These are phyloP conservation scores for Daldinia decipiens DNA, from an alignment of 495 filamentous ascomycete genomes.

Conservation along the genomic window DNA sequence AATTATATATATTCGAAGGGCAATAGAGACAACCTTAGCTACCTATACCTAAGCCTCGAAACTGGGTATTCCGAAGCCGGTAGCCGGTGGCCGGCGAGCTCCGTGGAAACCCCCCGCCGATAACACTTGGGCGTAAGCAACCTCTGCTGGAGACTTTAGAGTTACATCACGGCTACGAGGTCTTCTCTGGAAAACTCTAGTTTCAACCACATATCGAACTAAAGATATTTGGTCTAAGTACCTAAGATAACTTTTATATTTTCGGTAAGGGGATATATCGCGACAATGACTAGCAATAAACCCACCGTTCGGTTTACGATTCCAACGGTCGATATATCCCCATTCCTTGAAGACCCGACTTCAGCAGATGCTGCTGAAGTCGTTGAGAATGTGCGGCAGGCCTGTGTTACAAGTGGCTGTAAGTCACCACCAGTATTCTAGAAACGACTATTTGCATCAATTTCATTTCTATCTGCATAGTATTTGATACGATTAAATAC, in stretches of 20 bases:
- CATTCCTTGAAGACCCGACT: conserved; percentile 47
- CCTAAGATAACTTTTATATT: background rate
- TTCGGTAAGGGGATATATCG: background rate
- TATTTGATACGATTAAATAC: background rate
- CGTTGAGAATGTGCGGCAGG: conserved; percentile 53
- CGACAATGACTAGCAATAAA: background rate
- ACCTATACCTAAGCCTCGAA: background rate
- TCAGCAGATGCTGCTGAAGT: conserved; percentile 35
- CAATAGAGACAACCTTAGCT: background rate
- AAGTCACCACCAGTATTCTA: background rate
- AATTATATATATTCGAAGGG: background rate
- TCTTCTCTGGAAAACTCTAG: too few relatives aligned
- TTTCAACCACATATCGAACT: too few relatives aligned
- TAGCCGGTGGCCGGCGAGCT: conserved; percentile 25
- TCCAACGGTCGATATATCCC: conserved; percentile 47
- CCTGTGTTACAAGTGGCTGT: conserved; percentile 63
- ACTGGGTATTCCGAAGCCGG: background rate
- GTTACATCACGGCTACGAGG: background rate
- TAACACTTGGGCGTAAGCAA: background rate
- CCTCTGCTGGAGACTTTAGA: background rate
- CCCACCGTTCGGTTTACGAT: conserved; percentile 31
- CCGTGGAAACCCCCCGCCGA: conserved; percentile 24
- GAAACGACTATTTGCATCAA: background rate
- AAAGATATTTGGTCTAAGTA: background rate
- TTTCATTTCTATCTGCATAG: background rate